Evolutionary conservation across 176 grass and related monocot species (phyloP), one percentile per base, ranked within the genome.

Genomic region (Poa annua): DNA sequence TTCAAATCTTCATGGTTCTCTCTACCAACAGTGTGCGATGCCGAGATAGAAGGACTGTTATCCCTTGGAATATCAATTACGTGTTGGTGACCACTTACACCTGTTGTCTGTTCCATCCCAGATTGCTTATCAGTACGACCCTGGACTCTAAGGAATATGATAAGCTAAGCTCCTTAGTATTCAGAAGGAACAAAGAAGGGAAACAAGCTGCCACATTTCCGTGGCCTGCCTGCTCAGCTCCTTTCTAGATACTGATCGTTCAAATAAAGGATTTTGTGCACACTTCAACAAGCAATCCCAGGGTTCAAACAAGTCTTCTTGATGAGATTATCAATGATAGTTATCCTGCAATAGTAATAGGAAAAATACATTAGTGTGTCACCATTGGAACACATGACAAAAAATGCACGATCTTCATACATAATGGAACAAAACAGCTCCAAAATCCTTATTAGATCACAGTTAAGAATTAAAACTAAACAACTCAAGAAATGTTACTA

Each of bases 51-150:
- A 77, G 89, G 76, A 83, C 66, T 66, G 5, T 66, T 78, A 79
- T 87, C 87, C 70, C 88, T 91, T 54, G 82, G 85, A 73, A 99
- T 90, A 78, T 95, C 74, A 24, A 99, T 89, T 77, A 92, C 65
- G 71, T 94, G 94, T 20, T 97, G 91, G 51, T 83, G 85, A 66
- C 84, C 79, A 86, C 80, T 79, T 74, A 74, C 76, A 55, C 54
- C 88, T 24, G 83, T 57, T 80, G 76, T 55, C 24, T 63, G 85
- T 74, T 94, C 89, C 89, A 94, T 94, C 63, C 71, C 72, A 83
- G 51, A 7, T 2, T 84, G 49, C 25, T 41, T 85, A 82, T 69
- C 38, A 80, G 81, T 80, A 79, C 8, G 73, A 76, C 19, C 68
- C 87, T 84, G 10, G 87, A 39, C 33, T 82, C 73, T 39, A 42